These are phyloP conservation scores for Aegilops tauschii DNA, from an alignment of 176 grass and related monocot genomes.

Conservation along the genomic window DNA sequence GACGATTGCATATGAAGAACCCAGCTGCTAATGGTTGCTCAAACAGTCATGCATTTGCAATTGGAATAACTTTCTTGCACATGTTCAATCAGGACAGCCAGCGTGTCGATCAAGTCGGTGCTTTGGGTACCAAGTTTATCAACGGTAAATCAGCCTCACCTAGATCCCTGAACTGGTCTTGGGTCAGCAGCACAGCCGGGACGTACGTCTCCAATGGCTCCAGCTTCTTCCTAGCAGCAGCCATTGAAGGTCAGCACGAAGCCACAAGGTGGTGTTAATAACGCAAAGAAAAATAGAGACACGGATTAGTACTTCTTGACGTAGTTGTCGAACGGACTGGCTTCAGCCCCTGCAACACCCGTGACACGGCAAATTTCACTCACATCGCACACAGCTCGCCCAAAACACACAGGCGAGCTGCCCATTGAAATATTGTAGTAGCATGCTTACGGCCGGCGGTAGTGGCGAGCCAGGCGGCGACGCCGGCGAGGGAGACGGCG, in stretches of 20 bases:
- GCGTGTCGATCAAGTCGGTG: too few species aligned
- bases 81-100: background rate
- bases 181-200: slow-evolving; percentile 78
- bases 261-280: background rate
- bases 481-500: slow-evolving; percentile 32
- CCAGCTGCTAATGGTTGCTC: background rate
- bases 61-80: background rate
- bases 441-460: slow-evolving; percentile 15
- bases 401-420: background rate
- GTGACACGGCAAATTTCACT: background rate
- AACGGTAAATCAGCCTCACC: slow-evolving; percentile 34
- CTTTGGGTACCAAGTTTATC: background rate
- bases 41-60: background rate
- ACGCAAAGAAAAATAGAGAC: background rate
- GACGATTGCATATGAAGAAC: background rate
- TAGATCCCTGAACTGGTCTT: slow-evolving; percentile 77
- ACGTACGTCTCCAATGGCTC: slow-evolving; percentile 85
- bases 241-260: background rate
- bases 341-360: slow-evolving; percentile 50
- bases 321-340: slow-evolving; percentile 77
- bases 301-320: slow-evolving; percentile 51
- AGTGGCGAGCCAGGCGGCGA: slow-evolving; percentile 35
- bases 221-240: slow-evolving; percentile 73
- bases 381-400: background rate
- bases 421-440: background rate